Conservation (phyloP, 352 stramenopile genomes). For the Phytophthora fragariae region DNA sequence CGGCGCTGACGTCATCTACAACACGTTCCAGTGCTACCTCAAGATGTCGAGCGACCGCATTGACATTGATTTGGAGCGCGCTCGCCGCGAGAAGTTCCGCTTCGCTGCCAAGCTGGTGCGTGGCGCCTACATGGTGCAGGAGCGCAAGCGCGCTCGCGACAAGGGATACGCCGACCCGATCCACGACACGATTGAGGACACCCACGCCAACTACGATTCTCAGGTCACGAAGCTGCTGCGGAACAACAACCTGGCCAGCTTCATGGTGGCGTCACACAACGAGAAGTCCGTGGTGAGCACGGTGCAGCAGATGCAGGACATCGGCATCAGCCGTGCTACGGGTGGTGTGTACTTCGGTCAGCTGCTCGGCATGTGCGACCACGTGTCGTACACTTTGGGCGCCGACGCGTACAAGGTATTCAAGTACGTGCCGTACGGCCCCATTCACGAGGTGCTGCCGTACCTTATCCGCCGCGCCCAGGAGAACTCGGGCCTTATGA, state of each 20-base stretch:
- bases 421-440: slow-evolving; percentile 98
- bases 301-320: slow-evolving; percentile 92
- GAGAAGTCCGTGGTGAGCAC: slow-evolving; percentile 94
- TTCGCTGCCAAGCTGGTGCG: slow-evolving; percentile 98
- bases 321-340: slow-evolving; percentile 80
- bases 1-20: slow-evolving; percentile 93
- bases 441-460: slow-evolving; percentile 96
- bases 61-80: slow-evolving; percentile 92
- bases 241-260: slow-evolving; percentile 88
- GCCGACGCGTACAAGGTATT: slow-evolving; percentile 94
- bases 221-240: slow-evolving; percentile 91
- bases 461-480: slow-evolving; percentile 97
- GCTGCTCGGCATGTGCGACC: slow-evolving; percentile 98
- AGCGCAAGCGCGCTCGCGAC: slow-evolving; percentile 91
- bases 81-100: slow-evolving; percentile 91
- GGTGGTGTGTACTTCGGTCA: slow-evolving; percentile 96
- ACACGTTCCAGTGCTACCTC: slow-evolving; percentile 99
- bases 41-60: slow-evolving; percentile 93
- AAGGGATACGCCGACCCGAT: slow-evolving; percentile 91
- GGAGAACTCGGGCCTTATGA: slow-evolving; percentile 96
- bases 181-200: slow-evolving; percentile 93
- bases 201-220: slow-evolving; percentile 95
- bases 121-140: slow-evolving; percentile 98
- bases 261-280: slow-evolving; percentile 99
- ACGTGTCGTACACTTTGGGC: slow-evolving; percentile 96